Percentiles rank a stretch among this genome's conserved stretches.
Evolutionary conservation across 345 rosid species (phyloP).

Genomic region (Bruguiera gymnorhiza): DNA sequence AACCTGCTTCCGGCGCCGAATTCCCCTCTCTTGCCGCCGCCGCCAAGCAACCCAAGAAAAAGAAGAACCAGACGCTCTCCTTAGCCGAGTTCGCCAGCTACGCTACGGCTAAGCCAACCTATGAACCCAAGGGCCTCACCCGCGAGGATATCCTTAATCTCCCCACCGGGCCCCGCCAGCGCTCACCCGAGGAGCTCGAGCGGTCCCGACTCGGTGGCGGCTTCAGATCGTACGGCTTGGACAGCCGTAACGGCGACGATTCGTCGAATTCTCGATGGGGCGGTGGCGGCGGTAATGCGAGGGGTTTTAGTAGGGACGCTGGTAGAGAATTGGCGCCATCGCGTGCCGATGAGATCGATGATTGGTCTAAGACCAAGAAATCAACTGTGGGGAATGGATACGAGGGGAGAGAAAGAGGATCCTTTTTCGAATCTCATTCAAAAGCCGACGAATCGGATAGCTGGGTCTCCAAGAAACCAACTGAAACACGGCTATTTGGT

Average conservation of each 20-base stretch:
- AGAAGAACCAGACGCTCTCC: conserved; percentile 58
- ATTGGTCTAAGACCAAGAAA: conserved; percentile 79
- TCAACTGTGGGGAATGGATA: conserved; percentile 38
- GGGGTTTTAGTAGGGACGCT: conserved; percentile 51
- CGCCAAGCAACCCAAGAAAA: conserved; percentile 80
- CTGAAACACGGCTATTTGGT: conserved; percentile 42
- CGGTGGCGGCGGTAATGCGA: conserved; percentile 25
- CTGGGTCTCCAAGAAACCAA: conserved; percentile 63
- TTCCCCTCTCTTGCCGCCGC: conserved; percentile 69
- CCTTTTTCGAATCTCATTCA: conserved; percentile 57
- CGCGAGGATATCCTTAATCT: conserved; percentile 57
- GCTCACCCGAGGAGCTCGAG: conserved; percentile 83
- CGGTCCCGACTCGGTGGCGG: conserved; percentile 75
- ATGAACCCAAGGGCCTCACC: conserved; percentile 34
- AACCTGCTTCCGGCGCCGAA: conserved; percentile 32
- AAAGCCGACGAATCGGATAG: conserved; percentile 85
- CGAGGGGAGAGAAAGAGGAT: conserved; percentile 56
- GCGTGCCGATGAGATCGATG: conserved; percentile 87
- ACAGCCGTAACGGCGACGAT: conserved; percentile 40
- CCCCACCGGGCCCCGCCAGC: conserved; percentile 89
- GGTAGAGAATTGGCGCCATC: conserved; percentile 55
- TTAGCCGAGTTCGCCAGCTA: conserved; percentile 54
- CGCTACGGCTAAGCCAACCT: conserved; percentile 31
- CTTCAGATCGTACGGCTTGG: conserved; percentile 45
- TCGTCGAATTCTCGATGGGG: conserved; percentile 62